A percentile compares a stretch with the other conserved stretches of the same genome.
These are phyloP conservation scores for Dioscorea cayenensis DNA, from an alignment of 116 monocot genomes.

Conservation along the genomic window DNA sequence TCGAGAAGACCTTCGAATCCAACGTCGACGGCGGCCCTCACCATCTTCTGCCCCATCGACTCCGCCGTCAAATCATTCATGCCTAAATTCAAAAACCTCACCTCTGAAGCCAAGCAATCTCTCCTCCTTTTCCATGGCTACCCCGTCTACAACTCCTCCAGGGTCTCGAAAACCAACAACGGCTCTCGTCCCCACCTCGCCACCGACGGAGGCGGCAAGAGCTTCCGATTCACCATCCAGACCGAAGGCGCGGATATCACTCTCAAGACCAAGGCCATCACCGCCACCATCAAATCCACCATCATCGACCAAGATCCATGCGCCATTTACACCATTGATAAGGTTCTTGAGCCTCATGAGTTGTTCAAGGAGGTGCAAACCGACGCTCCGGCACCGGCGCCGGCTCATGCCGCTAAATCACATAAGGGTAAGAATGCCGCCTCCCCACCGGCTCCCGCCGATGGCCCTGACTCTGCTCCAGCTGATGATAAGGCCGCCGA, in stretches of 20 bases:
- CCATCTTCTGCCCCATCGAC: constrained; percentile 76
- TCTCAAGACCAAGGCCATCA: constrained; percentile 39
- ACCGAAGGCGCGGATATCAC: constrained; percentile 55
- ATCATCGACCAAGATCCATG: constrained; percentile 61
- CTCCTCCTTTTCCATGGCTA: constrained; percentile 74
- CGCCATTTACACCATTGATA: constrained; percentile 51
- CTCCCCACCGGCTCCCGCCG: constrained; percentile 8
- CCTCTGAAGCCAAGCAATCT: constrained; percentile 40
- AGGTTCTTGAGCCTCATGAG: constrained; percentile 73
- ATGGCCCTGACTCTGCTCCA: constrained; percentile 25
- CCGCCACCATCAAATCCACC: constrained; percentile 40
- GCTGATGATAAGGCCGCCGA: constrained; percentile 12
- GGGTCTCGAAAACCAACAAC: constrained; percentile 61
- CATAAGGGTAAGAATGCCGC: constrained; percentile 21
- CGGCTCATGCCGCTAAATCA: constrained; percentile 18
- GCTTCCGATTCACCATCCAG: constrained; percentile 74
- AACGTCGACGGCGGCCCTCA: constrained; percentile 52
- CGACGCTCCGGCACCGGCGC: constrained; percentile 39
- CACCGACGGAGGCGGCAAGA: constrained; percentile 47
- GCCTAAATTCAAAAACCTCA: constrained; percentile 73
- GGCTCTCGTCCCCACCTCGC: constrained; percentile 69
- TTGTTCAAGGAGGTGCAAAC: constrained; percentile 48
- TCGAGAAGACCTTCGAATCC: constrained; percentile 29
- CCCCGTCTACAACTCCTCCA: constrained; percentile 72
- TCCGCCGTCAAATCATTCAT: constrained; percentile 54